These are phyloP conservation scores for Aphanomyces invadans DNA, from an alignment of 352 stramenopile species.

Conservation along the genomic window DNA sequence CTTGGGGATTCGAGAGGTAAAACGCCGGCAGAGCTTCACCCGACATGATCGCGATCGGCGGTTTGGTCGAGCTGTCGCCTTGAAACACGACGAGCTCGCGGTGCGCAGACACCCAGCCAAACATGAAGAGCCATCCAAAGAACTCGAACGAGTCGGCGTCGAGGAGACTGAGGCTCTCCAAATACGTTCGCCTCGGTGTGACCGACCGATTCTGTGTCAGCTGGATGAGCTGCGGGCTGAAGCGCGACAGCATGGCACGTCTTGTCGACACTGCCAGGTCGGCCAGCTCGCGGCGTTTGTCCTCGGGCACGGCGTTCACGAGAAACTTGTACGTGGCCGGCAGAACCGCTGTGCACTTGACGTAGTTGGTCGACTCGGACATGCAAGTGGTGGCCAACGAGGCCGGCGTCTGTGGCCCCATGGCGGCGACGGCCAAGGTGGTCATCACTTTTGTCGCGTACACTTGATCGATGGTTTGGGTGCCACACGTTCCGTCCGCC, in stretches of 20 bases:
- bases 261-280: too few relatives aligned
- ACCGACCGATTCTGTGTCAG: background rate
- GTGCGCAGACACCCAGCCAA: background rate
- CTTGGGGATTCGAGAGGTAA: background rate
- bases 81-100: slow-evolving; percentile 7
- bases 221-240: background rate
- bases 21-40: background rate
- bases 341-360: too few relatives aligned
- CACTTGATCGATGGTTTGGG: too few relatives aligned
- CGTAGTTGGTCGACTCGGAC: too few relatives aligned
- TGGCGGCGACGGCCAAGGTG: too few relatives aligned
- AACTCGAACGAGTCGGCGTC: background rate
- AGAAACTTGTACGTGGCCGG: too few relatives aligned
- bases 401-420: too few relatives aligned
- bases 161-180: background rate
- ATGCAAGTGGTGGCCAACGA: too few relatives aligned
- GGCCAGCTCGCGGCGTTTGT: too few relatives aligned
- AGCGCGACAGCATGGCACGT: background rate
- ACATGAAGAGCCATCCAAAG: background rate
- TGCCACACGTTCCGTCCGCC: too few relatives aligned
- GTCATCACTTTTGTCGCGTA: too few relatives aligned
- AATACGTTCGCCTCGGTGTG: background rate
- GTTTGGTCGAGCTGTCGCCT: slow-evolving; percentile 1
- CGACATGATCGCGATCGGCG: background rate
- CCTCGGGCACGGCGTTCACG: too few relatives aligned